Base-by-base conservation (phyloP, 331 rosid species). In the Rhamnella rubrinervis region DNA sequence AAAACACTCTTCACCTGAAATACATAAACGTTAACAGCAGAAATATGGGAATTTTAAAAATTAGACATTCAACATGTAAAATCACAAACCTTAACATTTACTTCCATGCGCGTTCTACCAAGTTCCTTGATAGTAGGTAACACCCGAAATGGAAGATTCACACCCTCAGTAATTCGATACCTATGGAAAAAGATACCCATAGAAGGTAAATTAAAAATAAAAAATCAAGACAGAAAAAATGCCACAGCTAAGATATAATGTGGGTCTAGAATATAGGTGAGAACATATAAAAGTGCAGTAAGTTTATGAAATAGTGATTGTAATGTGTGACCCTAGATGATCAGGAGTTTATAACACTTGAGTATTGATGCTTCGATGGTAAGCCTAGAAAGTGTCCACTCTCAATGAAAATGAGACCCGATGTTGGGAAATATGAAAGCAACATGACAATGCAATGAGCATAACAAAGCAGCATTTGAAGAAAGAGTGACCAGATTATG, bases 111-210 rank as follows among this genome's bases (percentile, higher is more conserved):
- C 25, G 99, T 89, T 81, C 99, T 84, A 74, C 99, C 97, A 28
- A 91, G 96, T 71, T 95, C 99, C 86, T 91, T 95, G 67, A 95
- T 95, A 66, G 99, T 91, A 68, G 99, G 99, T 81, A 95, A 79
- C 47, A 95, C 99, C 61, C 93, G 91, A 87, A 95, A 95, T 25
- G 99, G 99, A 81, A 95, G 99, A 86, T 91, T 95, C 68, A 95
- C 97, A 21, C 97, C 99, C 88, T 95, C 99, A 39, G 99, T 95
- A 64, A 95, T 95, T 59, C 99, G 99, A 74, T 95, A 95, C 89
- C 99, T 95, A 71, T 46, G 23, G 61, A n/a, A 49, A 63, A 25
- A 62, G 21, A 59, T 4, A 41, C 23, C 58, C 44, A 68, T 72
- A 31, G 37, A 40, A 39, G 51, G 35, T 68, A 64, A 7, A 57